Conservation (phyloP, 78 protist species). For the Polysphondylium violaceum region DNA sequence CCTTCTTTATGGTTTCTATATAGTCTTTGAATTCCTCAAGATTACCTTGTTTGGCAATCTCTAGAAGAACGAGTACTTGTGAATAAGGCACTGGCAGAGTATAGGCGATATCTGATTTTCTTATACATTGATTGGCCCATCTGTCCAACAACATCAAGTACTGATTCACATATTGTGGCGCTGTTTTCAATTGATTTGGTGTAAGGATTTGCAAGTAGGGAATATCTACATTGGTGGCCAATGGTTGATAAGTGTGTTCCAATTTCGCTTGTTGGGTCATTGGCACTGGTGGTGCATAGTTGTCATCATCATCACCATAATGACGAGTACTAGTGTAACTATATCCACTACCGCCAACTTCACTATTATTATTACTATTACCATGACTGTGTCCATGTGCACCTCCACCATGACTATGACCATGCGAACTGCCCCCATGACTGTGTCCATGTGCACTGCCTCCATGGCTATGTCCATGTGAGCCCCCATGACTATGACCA, state of each 20-base stretch:
- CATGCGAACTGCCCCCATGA: too few species aligned
- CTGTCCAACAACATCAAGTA: conserved; percentile 32
- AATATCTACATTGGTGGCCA: neutral
- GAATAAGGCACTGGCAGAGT: conserved; percentile 22
- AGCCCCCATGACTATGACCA: too few species aligned
- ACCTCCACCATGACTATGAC: too few species aligned
- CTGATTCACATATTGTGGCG: conserved; percentile 35
- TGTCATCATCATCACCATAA: too few species aligned
- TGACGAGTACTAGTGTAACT: too few species aligned
- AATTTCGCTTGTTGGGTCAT: too few species aligned
- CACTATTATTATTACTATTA: too few species aligned
- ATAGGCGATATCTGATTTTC: neutral
- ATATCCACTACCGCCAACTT: too few species aligned
- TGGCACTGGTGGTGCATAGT: too few species aligned
- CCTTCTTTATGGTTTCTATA: neutral
- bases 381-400: too few species aligned
- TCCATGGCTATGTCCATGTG: too few species aligned
- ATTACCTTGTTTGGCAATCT: conserved; percentile 27
- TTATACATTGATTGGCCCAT: conserved; percentile 25
- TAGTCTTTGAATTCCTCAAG: conserved; percentile 34
- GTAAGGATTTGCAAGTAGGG: conserved; percentile 46
- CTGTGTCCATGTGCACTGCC: too few species aligned
- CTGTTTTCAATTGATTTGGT: neutral
- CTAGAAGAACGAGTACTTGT: conserved; percentile 15
- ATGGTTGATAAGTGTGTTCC: conserved; percentile 13